Evolutionary conservation across 108 stramenopile genomes (phyloP).

Genomic region (Cyclotella cryptica): DNA sequence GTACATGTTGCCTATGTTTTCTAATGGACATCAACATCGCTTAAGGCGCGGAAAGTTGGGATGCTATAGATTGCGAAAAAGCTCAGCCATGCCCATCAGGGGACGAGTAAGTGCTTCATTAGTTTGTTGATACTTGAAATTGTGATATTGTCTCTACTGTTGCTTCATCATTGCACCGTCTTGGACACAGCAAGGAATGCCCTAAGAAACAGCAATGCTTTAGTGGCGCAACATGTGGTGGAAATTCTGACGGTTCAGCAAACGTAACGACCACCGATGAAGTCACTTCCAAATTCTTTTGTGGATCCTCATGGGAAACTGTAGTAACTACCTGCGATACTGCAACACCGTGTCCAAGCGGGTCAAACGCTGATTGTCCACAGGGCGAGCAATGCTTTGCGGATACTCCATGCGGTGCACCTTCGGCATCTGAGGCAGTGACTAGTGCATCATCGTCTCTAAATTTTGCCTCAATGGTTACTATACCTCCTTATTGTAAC

Average conservation of each 20-base stretch:
- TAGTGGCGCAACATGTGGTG: constrained; percentile 42
- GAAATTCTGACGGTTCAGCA: constrained; percentile 1
- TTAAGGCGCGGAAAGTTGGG: constrained; percentile 42
- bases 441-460: constrained; percentile 12
- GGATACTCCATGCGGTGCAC: constrained; percentile 36
- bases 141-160: not conserved
- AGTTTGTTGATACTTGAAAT: not conserved
- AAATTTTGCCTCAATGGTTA: constrained; percentile 47
- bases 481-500: constrained; percentile 34
- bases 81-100: constrained; percentile 47
- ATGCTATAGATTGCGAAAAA: constrained; percentile 48
- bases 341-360: constrained; percentile 50
- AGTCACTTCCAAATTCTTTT: constrained; percentile 45
- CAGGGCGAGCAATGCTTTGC: constrained; percentile 45
- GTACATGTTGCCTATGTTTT: not conserved
- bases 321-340: constrained; percentile 38
- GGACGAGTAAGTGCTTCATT: constrained; percentile 8
- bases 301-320: constrained; percentile 40
- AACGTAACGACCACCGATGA: constrained; percentile 21
- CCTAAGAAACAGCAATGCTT: constrained; percentile 44
- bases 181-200: constrained; percentile 32
- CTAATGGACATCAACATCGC: too few species aligned
- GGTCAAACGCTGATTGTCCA: constrained; percentile 45
- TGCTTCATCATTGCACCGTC: not conserved
- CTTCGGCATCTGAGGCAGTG: constrained; percentile 6